Base-by-base conservation (phyloP, 1,139 yeast genomes). In the Pichia sp. region DNA sequence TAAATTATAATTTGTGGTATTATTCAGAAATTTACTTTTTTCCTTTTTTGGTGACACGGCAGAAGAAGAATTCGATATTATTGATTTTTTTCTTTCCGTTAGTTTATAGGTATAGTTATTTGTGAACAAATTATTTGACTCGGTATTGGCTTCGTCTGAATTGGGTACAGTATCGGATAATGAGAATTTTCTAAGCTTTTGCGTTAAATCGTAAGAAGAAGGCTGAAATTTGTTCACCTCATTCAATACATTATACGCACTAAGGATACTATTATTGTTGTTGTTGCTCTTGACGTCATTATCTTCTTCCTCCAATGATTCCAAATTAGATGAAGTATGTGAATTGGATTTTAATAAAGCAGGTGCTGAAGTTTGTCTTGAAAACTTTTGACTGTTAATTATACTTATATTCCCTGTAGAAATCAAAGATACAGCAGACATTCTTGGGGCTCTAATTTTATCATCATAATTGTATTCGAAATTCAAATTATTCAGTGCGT, bases 371-470 rank as follows among this genome's bases (percentile, higher is more conserved):
- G 37, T 41, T 35, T 44, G 45, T 11, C 53, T 42, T 32, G 38
- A 33, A 5, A 8, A 9, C 27, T 32, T 10, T 27, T 23, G n/a
- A 32, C 26, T 9, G 4, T 36, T 38, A 6, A 46, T 29, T 23
- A 40, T 41, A 23, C 28, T 27, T 3, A 16, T 33, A 29, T 23
- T 23, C 4, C 11, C 5, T 11, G 26, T 43, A 9, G 49, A 51
- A 44, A 43, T 36, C 5, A 59, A 44, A 33, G 55, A 54, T 10
- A 52, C 56, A 3, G 55, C 40, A 1, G 63, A 58, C 60, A 61
- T 56, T 40, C 64, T 44, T 11, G 65, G 65, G 34, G 62, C 64
- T 38, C 64, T 50, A 35, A 61, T 61, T 40, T 60, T 56, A 36
- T 59, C 63, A 45, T 59, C 62, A 41, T 59, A 61, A 44, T 60